phyloP scores from a whole-genome alignment of 2,329 filamentous ascomycete genomes.

The Pseudopyrenochaeta lycopersici region DNA sequence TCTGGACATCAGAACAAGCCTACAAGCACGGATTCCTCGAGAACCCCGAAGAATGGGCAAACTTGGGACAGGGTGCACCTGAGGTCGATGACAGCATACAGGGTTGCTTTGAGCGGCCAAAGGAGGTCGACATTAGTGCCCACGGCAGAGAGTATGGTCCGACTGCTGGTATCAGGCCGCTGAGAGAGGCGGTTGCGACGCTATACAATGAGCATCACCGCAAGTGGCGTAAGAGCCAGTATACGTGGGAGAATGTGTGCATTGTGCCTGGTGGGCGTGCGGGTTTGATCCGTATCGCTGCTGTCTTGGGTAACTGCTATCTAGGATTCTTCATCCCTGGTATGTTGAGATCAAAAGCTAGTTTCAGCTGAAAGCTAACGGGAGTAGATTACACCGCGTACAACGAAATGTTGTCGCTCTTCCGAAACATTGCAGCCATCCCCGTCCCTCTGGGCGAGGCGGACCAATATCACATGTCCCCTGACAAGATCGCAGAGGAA shows the following conservation, averaged over 20 bases:
- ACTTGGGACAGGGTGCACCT: constrained; percentile 91
- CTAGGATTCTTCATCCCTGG: constrained; percentile 88
- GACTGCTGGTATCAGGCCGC: constrained; percentile 90
- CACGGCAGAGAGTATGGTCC: constrained; percentile 88
- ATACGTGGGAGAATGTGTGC: constrained; percentile 94
- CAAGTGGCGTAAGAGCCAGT: constrained; percentile 84
- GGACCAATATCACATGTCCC: constrained; percentile 92
- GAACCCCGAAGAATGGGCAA: constrained; percentile 85
- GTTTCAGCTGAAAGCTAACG: constrained; percentile 11
- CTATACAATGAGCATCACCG: constrained; percentile 95
- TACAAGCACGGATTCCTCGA: constrained; percentile 89
- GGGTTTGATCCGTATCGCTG: constrained; percentile 92
- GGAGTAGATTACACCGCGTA: constrained; percentile 84
- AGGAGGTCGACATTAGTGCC: constrained; percentile 78
- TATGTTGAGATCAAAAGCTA: constrained; percentile 8
- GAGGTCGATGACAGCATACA: constrained; percentile 94
- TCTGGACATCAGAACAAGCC: constrained; percentile 90
- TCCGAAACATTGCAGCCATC: constrained; percentile 74
- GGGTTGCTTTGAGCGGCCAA: constrained; percentile 85
- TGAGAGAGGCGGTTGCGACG: constrained; percentile 86
- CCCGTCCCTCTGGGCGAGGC: constrained; percentile 76
- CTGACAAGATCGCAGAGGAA: constrained; percentile 91
- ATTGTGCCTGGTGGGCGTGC: constrained; percentile 94
- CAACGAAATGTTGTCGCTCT: constrained; percentile 95
- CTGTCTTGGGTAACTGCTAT: constrained; percentile 90